Base-by-base conservation (phyloP, 2,329 filamentous ascomycete species). In the Sarocladiaceae sp. region DNA sequence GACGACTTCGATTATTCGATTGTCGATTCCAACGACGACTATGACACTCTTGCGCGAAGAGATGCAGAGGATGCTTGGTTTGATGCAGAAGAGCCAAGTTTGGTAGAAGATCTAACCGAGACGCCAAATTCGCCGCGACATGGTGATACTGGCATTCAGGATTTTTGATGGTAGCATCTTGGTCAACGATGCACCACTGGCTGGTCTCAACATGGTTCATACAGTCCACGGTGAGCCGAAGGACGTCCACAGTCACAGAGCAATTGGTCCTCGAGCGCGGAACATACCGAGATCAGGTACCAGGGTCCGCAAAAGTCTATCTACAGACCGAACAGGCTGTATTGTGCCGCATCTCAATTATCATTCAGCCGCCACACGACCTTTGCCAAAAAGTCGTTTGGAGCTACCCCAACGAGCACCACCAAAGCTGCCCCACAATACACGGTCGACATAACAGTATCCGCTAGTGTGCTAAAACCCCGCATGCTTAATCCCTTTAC, bases 1-100 rank as follows among this genome's bases (percentile, higher is more conserved):
- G 75, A 78, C 1, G 90, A 95, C 46, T 93, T 95, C 60, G 86
- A 93, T 55, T 96, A 96, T 63, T 66, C 61, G 1, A 60, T 57
- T 2, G 85, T 96, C 4, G 91, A 96, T 62, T 71, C 73, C 31
- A 84, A 87, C 61, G 84, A 90, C 26, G 83, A 84, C 18, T 85
- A 83, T 52, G 90, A 96, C 64, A 82, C 67, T 64, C 69, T 74
- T 67, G 77, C 63, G 74, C 81, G 72, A 56, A 70, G 75, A n/a
- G 83, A 86, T 50, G 73, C 73, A 13, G 78, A 93, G 66, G 89
- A 96, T 33, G 77, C 77, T 18, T 96, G 88, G 73, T 92, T 95
- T 63, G 88, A 91, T 20, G 83, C 84, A 5, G 87, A 96, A 72
- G 85, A 88, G 59, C 86, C 87, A 0, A 76, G 76, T 46, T 90